Evolutionary conservation across 2,329 filamentous ascomycete genomes (phyloP), one percentile per base, ranked within the genome.

Genomic region (Colletotrichum tropicicola): DNA sequence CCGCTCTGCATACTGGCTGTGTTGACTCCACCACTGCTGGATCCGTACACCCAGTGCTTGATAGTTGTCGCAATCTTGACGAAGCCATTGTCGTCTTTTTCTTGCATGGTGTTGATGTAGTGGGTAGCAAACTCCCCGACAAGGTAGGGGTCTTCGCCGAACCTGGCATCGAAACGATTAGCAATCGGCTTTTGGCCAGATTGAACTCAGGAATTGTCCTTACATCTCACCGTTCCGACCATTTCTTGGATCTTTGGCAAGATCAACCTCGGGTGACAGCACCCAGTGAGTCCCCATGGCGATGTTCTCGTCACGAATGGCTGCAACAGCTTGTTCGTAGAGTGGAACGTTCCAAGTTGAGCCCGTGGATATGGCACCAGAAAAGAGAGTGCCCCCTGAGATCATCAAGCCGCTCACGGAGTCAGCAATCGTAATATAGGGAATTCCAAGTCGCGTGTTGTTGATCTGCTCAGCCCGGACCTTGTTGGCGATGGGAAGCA

Each of bases 31-130:
- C 75, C 76, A 21, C 69, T 72, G 2, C 65, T 62, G 7, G 69
- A 66, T n/a, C 76, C 76, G 39, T 74, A 78, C 4, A 78, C 70
- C 62, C 73, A 78, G 57, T 77, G 76, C 68, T 78, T 78, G 60
- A 78, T 73, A 2, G 75, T 78, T 4, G 73, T 74, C 3, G 76
- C 75, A 5, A 78, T 71, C 49, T 75, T 75, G 54, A 76, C 53
- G 56, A 71, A 75, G 19, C 75, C 74, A 13, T 72, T 47, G 3
- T 71, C 65, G 55, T 77, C 74, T 48, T 68, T 73, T 30, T 74
- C 72, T 52, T 78, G 74, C 76, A 78, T 78, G 2, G 69, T 75
- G 53, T 76, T 68, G 45, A 78, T 72, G 48, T 77, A 78, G 6
- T 65, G 55, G 13, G 72, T 68, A 3, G 71, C 76, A 53, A 77